These are phyloP conservation scores for Stereum hirsutum DNA, from an alignment of 1,284 basidiomycete species.

Conservation along the genomic window DNA sequence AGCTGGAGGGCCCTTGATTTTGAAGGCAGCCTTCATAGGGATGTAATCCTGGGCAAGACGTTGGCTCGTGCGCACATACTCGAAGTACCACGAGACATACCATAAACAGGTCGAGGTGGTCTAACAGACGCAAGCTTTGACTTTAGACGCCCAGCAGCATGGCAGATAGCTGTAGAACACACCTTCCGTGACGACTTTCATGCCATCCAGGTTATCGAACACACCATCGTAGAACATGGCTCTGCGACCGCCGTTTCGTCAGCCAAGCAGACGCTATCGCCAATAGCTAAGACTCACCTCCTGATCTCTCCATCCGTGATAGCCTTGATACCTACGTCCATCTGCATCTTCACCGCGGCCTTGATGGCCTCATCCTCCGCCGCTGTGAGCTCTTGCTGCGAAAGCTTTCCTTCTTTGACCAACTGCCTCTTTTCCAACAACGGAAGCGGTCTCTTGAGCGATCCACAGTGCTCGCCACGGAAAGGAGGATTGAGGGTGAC, in stretches of 20 bases:
- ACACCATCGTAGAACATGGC: conserved; percentile 51
- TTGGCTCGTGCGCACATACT: background rate
- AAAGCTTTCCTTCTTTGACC: conserved; percentile 24
- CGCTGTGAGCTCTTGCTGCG: conserved; percentile 25
- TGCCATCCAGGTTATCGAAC: conserved; percentile 56
- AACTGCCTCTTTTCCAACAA: conserved; percentile 31
- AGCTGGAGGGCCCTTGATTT: too few relatives aligned
- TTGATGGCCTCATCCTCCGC: conserved; percentile 37
- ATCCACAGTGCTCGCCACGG: conserved; percentile 34
- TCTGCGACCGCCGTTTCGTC: too few relatives aligned
- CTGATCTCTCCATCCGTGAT: conserved; percentile 43
- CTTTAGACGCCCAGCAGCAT: background rate
- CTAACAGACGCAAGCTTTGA: too few relatives aligned
- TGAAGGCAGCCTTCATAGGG: conserved; percentile 31
- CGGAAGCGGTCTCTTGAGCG: conserved; percentile 33
- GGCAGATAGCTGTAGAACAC: conserved; percentile 15
- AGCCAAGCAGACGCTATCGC: too few relatives aligned
- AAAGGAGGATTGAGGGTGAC: conserved; percentile 27
- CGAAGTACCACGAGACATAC: too few relatives aligned
- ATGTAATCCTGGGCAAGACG: conserved; percentile 23
- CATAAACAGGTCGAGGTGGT: conserved; percentile 28
- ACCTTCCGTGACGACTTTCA: conserved; percentile 47
- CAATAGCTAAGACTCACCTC: too few relatives aligned
- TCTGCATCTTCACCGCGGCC: conserved; percentile 31
- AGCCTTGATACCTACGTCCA: conserved; percentile 30